phyloP scores from a whole-genome alignment of 305 asterid species.

The Ilex paraguariensis region DNA sequence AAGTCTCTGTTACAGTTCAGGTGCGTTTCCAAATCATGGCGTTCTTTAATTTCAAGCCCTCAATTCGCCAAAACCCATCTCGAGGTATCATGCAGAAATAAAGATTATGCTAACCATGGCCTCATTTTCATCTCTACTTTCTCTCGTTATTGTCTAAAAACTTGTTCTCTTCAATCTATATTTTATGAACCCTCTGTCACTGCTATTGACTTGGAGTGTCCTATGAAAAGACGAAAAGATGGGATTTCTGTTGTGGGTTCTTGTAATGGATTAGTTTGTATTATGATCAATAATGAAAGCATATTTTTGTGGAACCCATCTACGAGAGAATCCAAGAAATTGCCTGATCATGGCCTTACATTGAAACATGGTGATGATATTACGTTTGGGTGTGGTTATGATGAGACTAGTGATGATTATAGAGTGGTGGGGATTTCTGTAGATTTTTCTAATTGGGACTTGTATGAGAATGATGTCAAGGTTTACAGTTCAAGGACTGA shows the following conservation, averaged over 20 bases:
- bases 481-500: slow-evolving; percentile 36
- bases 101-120: slow-evolving; percentile 10
- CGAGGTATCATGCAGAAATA: slow-evolving; percentile 7
- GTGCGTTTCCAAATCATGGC: slow-evolving; percentile 53
- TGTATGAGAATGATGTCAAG: slow-evolving; percentile 21
- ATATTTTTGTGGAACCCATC: slow-evolving; percentile 52
- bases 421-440: slow-evolving; percentile 42
- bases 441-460: slow-evolving; percentile 12
- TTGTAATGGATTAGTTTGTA: slow-evolving; percentile 48
- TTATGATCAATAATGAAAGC: slow-evolving; percentile 22
- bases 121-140: slow-evolving; percentile 20
- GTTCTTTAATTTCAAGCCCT: slow-evolving; percentile 31
- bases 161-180: slow-evolving; percentile 27
- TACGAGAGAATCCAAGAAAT: slow-evolving; percentile 21
- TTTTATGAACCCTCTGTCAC: slow-evolving; percentile 8
- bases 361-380: slow-evolving; percentile 16
- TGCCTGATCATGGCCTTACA: slow-evolving; percentile 25
- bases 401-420: slow-evolving; percentile 38
- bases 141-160: slow-evolving; percentile 24
- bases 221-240: slow-evolving; percentile 17
- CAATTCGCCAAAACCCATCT: slow-evolving; percentile 28
- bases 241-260: slow-evolving; percentile 49
- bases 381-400: slow-evolving; percentile 39
- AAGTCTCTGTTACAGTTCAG: slow-evolving; percentile 46
- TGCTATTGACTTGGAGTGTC: slow-evolving; percentile 28